Evolutionary conservation across 2,329 filamentous ascomycete species (phyloP).

Genomic region (Simplicillium sp.): DNA sequence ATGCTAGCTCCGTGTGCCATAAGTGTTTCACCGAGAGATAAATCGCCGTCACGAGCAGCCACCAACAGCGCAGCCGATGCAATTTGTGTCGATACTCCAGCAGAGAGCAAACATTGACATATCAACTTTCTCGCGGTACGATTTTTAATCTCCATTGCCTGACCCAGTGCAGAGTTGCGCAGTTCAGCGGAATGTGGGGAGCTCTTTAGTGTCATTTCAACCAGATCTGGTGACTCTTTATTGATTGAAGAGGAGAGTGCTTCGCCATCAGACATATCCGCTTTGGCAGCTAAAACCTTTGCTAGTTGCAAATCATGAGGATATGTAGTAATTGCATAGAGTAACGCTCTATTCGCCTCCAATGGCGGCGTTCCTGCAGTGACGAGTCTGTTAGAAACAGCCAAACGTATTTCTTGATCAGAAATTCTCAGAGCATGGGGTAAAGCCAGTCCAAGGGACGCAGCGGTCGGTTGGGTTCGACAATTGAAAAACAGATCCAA

Average conservation of each 20-base stretch:
- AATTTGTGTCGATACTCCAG: conserved; percentile 32
- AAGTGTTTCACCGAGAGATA: conserved; percentile 39
- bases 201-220: conserved; percentile 32
- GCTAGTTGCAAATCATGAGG: conserved; percentile 40
- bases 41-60: conserved; percentile 43
- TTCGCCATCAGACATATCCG: not conserved
- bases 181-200: conserved; percentile 22
- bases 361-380: conserved; percentile 35
- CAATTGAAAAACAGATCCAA: conserved; percentile 38
- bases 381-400: conserved; percentile 39
- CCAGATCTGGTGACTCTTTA: conserved; percentile 27
- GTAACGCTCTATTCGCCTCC: conserved; percentile 42
- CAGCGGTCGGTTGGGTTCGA: conserved; percentile 23
- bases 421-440: conserved; percentile 41
- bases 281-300: conserved; percentile 24
- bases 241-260: not conserved
- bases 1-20: conserved; percentile 42
- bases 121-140: conserved; percentile 29
- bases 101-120: conserved; percentile 33
- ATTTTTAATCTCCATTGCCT: conserved; percentile 31
- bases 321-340: conserved; percentile 37
- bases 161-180: conserved; percentile 31
- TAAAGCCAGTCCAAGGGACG: conserved; percentile 38
- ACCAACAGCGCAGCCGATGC: conserved; percentile 40
- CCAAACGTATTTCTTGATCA: conserved; percentile 40